A percentile compares a stretch with the other conserved stretches of the same genome.
Evolutionary conservation across 352 stramenopile species (phyloP).

Genomic region (Pythium aquatile): DNA sequence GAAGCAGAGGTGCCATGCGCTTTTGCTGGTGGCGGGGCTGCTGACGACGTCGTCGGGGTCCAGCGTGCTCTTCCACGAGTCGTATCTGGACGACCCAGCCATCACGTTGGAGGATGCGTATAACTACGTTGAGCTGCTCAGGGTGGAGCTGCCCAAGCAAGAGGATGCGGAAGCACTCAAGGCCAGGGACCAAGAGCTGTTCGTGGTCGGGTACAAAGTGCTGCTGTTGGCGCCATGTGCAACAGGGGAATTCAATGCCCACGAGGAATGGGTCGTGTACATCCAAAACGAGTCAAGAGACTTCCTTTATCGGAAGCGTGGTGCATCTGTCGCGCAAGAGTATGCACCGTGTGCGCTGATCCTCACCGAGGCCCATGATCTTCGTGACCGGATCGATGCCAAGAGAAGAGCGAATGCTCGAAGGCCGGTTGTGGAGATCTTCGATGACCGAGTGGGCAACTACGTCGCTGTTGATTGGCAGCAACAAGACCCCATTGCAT

Average conservation of each 20-base stretch:
- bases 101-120: background rate
- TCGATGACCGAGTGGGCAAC: slow-evolving; percentile 2
- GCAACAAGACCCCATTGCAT: background rate
- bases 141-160: background rate
- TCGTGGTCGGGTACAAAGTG: slow-evolving; percentile 4
- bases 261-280: slow-evolving; percentile 25
- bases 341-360: slow-evolving; percentile 18
- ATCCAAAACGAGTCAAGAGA: background rate
- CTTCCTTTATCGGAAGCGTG: slow-evolving; percentile 16
- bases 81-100: background rate
- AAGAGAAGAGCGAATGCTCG: background rate
- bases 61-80: background rate
- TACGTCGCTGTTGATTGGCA: slow-evolving; percentile 12
- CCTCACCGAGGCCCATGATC: slow-evolving; percentile 5
- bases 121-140: background rate
- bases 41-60: background rate
- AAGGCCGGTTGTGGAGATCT: slow-evolving; percentile 10
- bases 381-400: background rate
- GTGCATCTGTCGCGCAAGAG: background rate
- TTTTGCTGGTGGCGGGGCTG: background rate
- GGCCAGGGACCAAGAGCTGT: background rate
- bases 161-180: background rate
- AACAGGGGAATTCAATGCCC: slow-evolving; percentile 12
- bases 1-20: background rate
- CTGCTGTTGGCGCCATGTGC: slow-evolving; percentile 17